A percentile compares a stretch with the other conserved stretches of the same genome.
These are phyloP conservation scores for Allium cepa DNA, from an alignment of 106 monocot genomes.

Conservation along the genomic window DNA sequence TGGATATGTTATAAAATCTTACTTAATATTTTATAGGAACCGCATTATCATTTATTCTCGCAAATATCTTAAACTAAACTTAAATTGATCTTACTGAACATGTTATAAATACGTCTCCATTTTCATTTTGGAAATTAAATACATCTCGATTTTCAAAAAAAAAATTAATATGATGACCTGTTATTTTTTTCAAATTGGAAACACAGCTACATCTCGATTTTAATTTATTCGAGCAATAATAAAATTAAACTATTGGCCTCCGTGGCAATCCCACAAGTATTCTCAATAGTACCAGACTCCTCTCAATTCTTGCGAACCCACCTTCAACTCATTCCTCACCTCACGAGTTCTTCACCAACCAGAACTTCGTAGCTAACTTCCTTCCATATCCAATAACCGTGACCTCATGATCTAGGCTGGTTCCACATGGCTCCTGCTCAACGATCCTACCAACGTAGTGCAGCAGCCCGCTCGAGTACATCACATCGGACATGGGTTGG, in stretches of 20 bases:
- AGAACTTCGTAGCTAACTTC: conserved; percentile 7
- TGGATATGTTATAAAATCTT: no score
- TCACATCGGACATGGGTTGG: conserved; percentile 39
- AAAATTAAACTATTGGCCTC: conserved; percentile 22
- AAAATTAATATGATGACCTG: no score
- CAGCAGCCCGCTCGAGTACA: conserved; percentile 17
- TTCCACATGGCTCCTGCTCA: conserved; percentile 24
- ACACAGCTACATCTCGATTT: no score
- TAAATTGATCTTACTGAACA: no score
- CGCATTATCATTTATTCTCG: no score
- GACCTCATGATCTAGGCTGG: conserved; percentile 34
- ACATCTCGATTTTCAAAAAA: no score
- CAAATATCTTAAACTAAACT: no score
- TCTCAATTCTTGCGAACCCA: conserved; percentile 36
- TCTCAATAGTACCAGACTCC: conserved; percentile 7
- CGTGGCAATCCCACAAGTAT: conserved; percentile 45
- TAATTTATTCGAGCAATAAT: no score
- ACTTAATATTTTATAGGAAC: no score
- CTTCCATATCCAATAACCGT: conserved; percentile 32
- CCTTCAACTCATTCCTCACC: conserved; percentile 40
- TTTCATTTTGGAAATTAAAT: no score
- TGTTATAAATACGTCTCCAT: no score
- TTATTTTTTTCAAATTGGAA: no score
- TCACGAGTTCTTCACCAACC: conserved; percentile 65
- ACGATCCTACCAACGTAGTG: conserved; percentile 33